These are phyloP conservation scores for Discostella pseudostelligera DNA, from an alignment of 108 stramenopile genomes.

Conservation along the genomic window DNA sequence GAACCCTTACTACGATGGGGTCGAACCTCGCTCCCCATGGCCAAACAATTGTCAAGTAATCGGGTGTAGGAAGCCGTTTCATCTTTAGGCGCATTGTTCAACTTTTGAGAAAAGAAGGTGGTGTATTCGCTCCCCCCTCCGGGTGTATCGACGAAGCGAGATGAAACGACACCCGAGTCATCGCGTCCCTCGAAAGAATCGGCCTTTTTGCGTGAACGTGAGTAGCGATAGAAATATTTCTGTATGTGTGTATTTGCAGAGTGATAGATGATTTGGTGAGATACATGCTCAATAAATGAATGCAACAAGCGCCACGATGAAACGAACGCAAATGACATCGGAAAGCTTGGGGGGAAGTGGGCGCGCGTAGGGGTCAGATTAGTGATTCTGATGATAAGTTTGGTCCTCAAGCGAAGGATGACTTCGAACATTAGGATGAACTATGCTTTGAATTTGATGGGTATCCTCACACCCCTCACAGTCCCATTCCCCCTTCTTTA, in stretches of 20 bases:
- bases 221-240: slow-evolving; percentile 91
- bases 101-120: slow-evolving; percentile 44
- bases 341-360: background rate
- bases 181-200: slow-evolving; percentile 89
- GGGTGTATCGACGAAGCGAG: slow-evolving; percentile 62
- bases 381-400: slow-evolving; percentile 54
- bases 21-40: slow-evolving; percentile 70
- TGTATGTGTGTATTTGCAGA: slow-evolving; percentile 16
- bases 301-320: background rate
- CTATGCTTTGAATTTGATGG: slow-evolving; percentile 52
- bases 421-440: slow-evolving; percentile 63
- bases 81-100: slow-evolving; percentile 29
- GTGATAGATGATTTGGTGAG: no score
- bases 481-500: background rate
- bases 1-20: slow-evolving; percentile 54
- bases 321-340: background rate
- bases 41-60: slow-evolving; percentile 77
- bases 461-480: slow-evolving; percentile 41
- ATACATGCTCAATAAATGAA: slow-evolving; percentile 9
- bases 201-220: slow-evolving; percentile 78
- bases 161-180: slow-evolving; percentile 83
- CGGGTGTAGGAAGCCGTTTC: slow-evolving; percentile 49
- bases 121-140: slow-evolving; percentile 56
- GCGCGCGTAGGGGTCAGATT: slow-evolving; percentile 40
- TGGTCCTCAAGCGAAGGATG: slow-evolving; percentile 65